phyloP scores from a whole-genome alignment of 495 filamentous ascomycete genomes.

The Penicillium cinerascens region DNA sequence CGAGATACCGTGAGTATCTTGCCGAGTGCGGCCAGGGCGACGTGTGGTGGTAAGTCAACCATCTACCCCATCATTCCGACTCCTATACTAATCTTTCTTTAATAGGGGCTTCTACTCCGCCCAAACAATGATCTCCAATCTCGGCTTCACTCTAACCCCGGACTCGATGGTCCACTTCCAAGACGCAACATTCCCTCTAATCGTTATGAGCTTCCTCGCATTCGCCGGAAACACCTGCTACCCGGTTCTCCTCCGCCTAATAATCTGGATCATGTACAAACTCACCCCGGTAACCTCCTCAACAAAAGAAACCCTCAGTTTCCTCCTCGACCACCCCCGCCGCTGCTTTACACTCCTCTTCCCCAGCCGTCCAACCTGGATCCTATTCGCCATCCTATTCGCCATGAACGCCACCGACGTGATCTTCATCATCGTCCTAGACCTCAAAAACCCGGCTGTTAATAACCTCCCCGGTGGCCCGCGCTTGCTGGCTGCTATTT shows the following conservation, averaged over 20 bases:
- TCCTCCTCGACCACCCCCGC: conserved; percentile 58
- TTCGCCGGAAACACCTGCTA: conserved; percentile 81
- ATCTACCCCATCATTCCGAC: background rate
- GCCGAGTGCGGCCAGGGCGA: conserved; percentile 51
- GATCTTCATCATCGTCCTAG: conserved; percentile 58
- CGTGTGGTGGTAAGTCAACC: conserved; percentile 62
- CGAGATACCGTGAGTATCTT: conserved; percentile 54
- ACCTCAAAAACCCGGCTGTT: conserved; percentile 39
- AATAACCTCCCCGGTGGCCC: conserved; percentile 24
- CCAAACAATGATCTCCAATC: conserved; percentile 39
- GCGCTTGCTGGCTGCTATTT: conserved; percentile 55
- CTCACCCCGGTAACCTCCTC: conserved; percentile 42
- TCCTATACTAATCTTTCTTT: too few species aligned
- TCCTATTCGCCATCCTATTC: conserved; percentile 56
- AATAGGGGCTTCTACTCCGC: conserved; percentile 32
- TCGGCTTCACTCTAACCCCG: conserved; percentile 71
- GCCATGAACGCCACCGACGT: conserved; percentile 55
- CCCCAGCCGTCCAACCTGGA: conserved; percentile 58
- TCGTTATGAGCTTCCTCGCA: conserved; percentile 71
- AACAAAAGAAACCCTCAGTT: conserved; percentile 38
- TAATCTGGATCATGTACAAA: conserved; percentile 66
- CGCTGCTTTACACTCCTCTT: conserved; percentile 64
- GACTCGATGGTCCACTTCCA: conserved; percentile 82
- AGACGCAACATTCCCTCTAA: conserved; percentile 59
- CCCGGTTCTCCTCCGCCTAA: conserved; percentile 72